Base-by-base conservation (phyloP, 2,329 filamentous ascomycete species). In the Geosmithia flava region DNA sequence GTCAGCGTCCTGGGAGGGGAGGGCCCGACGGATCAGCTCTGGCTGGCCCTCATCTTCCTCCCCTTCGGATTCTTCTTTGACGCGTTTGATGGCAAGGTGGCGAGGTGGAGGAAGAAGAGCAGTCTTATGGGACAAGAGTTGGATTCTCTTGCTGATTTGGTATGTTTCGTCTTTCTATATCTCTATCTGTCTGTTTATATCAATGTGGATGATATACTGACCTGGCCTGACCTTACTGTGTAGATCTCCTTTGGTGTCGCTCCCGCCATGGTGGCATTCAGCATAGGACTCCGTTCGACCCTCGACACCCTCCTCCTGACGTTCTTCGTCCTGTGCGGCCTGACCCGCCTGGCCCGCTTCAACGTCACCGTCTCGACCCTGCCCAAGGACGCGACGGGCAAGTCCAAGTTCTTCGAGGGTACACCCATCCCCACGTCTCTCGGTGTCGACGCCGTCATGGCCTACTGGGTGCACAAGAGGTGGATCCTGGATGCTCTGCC, bases 101-200 rank as follows among this genome's bases (percentile, higher is more conserved):
- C 93, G 53, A 77, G 93, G 54, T 97, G 93, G 93, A 81, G 93
- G 63, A 85, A 88, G 69, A 98, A 96, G 82, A 93, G 87, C 59
- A 94, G 87, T 58, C 74, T 98, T 62, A 97, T 98, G 91, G 93
- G 93, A 13, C 91, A 96, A 67, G 93, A 98, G 68, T 72, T 98
- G 49, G 93, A 98, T 66, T 97, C 91, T 7, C 75, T 98, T 45
- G 93, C 93, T 48, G 93, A 98, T 64, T 65, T 98, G 73, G 89
- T 95, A 83, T 27, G 78, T 59, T 46, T 44, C 8, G 4, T 27
- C 23, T 27, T 8, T 27, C 23, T 27, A 4, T 8, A 5, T 27
- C 23, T 27, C 23, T 27, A 4, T 27, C 23, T 27, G 23, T 27
- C 23, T 27, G 23, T 8, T n/a, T n/a, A n/a, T n/a, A n/a, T n/a